phyloP scores from a whole-genome alignment of 2,329 filamentous ascomycete genomes.

The Fusarium hainanense region DNA sequence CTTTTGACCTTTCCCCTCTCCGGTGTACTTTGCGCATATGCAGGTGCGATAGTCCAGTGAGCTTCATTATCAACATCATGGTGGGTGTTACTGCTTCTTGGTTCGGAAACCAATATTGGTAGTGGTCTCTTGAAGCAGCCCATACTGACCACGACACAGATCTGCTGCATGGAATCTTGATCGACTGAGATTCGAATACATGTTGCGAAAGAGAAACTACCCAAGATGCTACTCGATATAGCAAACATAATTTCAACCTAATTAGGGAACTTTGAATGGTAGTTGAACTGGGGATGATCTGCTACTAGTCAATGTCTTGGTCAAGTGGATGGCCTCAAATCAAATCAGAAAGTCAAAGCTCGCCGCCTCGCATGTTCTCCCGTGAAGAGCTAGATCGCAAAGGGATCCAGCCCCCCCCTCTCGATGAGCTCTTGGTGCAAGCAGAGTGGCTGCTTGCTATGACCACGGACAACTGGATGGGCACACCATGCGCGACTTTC shows the following conservation, averaged over 20 bases:
- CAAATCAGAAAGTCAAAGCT: slow-evolving; percentile 39
- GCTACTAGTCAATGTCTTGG: slow-evolving; percentile 10
- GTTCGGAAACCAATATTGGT: slow-evolving; percentile 19
- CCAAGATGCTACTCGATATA: not conserved
- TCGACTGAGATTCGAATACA: not conserved
- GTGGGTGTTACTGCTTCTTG: slow-evolving; percentile 37
- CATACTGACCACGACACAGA: slow-evolving; percentile 28
- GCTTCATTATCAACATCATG: slow-evolving; percentile 33
- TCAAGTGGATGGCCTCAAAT: slow-evolving; percentile 42
- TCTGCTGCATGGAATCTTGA: slow-evolving; percentile 25
- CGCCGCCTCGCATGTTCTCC: slow-evolving; percentile 37
- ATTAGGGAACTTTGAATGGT: slow-evolving; percentile 16
- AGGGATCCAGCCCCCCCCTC: slow-evolving; percentile 33
- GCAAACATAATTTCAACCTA: slow-evolving; percentile 19
- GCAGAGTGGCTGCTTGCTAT: slow-evolving; percentile 43
- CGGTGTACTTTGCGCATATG: slow-evolving; percentile 40
- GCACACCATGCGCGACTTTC: slow-evolving; percentile 49
- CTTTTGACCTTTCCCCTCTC: slow-evolving; percentile 39
- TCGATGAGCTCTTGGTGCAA: slow-evolving; percentile 35
- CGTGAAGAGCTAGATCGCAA: slow-evolving; percentile 41
- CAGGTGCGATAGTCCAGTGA: slow-evolving; percentile 38
- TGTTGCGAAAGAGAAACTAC: not conserved
- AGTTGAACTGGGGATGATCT: slow-evolving; percentile 26
- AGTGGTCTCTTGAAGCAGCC: slow-evolving; percentile 7
- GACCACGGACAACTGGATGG: slow-evolving; percentile 41